Percentiles rank a stretch among this genome's conserved stretches.
Conservation (phyloP, 805 yeast genomes). For the Saccharomycopsis babjevae region DNA sequence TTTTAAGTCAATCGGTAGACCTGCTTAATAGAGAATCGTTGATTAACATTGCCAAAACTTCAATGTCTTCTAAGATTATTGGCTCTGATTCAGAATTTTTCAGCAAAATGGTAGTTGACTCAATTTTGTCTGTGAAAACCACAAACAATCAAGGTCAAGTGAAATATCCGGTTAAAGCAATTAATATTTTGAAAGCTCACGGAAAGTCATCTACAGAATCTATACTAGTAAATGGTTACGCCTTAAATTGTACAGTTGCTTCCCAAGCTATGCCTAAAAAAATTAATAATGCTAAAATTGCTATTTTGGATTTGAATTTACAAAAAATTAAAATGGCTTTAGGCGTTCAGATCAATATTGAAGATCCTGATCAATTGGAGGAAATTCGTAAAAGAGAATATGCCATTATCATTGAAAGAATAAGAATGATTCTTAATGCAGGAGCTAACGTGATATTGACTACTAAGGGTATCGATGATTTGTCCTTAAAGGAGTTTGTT, state of each 20-base stretch:
- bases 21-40: slow-evolving; percentile 72
- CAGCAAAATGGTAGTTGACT: slow-evolving; percentile 84
- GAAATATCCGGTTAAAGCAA: slow-evolving; percentile 95
- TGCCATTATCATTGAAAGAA: slow-evolving; percentile 75
- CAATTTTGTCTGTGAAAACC: slow-evolving; percentile 90
- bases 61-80: slow-evolving; percentile 94
- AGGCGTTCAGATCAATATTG: slow-evolving; percentile 95
- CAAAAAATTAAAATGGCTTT: slow-evolving; percentile 96
- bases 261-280: slow-evolving; percentile 90
- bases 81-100: slow-evolving; percentile 91
- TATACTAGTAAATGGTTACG: slow-evolving; percentile 83
- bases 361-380: slow-evolving; percentile 95
- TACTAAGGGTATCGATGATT: slow-evolving; percentile 90
- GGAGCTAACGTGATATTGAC: slow-evolving; percentile 92
- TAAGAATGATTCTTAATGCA: slow-evolving; percentile 66
- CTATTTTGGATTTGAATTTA: slow-evolving; percentile 81
- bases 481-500: slow-evolving; percentile 82
- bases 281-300: slow-evolving; percentile 64
- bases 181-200: slow-evolving; percentile 89
- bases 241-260: slow-evolving; percentile 92
- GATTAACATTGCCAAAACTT: slow-evolving; percentile 87
- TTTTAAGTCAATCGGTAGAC: slow-evolving; percentile 71
- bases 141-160: slow-evolving; percentile 77
- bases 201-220: slow-evolving; percentile 90
- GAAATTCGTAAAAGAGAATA: slow-evolving; percentile 82